phyloP scores from a whole-genome alignment of 352 stramenopile species.

The Globisporangium okanoganense region DNA sequence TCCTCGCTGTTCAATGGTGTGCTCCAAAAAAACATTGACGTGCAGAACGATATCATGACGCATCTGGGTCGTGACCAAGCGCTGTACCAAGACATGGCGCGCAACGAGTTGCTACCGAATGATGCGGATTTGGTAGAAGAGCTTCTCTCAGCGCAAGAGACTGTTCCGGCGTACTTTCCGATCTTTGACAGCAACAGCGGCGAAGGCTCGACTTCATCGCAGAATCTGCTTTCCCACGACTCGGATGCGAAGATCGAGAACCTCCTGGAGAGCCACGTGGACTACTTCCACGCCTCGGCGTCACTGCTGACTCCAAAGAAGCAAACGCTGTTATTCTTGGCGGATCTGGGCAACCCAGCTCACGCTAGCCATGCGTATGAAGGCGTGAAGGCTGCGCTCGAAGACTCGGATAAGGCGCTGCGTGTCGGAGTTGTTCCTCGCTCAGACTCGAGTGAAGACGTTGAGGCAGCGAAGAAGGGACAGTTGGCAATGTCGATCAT shows the following conservation, averaged over 20 bases:
- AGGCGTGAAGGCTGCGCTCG: conserved; percentile 56
- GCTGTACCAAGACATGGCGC: conserved; percentile 65
- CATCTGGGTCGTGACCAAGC: conserved; percentile 80
- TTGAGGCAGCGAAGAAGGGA: conserved; percentile 10
- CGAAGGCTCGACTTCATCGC: conserved; percentile 3
- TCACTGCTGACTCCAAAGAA: conserved; percentile 60
- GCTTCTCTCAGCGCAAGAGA: conserved; percentile 51
- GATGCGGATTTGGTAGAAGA: conserved; percentile 71
- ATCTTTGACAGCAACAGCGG: conserved; percentile 35
- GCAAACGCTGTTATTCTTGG: conserved; percentile 63
- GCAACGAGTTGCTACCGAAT: conserved; percentile 39
- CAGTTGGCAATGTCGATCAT: conserved; percentile 46
- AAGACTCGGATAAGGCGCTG: conserved; percentile 60
- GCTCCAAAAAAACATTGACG: conserved; percentile 53
- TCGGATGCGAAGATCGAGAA: conserved; percentile 53
- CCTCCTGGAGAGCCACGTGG: conserved; percentile 38
- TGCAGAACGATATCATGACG: conserved; percentile 73
- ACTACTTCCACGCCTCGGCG: conserved; percentile 50
- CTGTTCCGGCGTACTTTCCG: conserved; percentile 63
- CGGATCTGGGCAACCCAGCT: conserved; percentile 41
- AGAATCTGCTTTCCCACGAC: conserved; percentile 61
- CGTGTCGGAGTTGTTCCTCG: conserved; percentile 59
- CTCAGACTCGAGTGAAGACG: conserved; percentile 6
- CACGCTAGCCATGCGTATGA: conserved; percentile 55
- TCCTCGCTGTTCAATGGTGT: conserved; percentile 87